Evolutionary conservation across 768 basidiomycete species (phyloP).

Genomic region (Naematelia encephala): DNA sequence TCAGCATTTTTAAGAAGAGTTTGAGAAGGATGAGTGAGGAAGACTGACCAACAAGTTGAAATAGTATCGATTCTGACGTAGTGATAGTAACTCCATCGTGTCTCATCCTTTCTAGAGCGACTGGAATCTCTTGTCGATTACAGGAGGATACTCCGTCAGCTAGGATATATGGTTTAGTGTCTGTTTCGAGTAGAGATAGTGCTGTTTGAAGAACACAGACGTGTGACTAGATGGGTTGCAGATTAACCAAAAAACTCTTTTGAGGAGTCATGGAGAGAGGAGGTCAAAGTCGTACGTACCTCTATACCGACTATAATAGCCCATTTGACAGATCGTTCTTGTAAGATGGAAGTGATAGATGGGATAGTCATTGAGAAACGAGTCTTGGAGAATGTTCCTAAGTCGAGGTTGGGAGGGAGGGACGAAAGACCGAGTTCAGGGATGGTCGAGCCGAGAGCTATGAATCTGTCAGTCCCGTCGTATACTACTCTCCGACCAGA

Average conservation of each 20-base stretch:
- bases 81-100: conserved; percentile 65
- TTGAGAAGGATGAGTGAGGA: conserved; percentile 14
- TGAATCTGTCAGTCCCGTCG: no score
- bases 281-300: conserved; percentile 53
- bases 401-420: conserved; percentile 48
- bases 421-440: conserved; percentile 56
- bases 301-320: conserved; percentile 85
- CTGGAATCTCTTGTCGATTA: conserved; percentile 72
- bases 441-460: conserved; percentile 68
- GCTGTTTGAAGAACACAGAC: conserved; percentile 84
- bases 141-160: conserved; percentile 82
- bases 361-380: conserved; percentile 80
- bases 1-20: conserved; percentile 10
- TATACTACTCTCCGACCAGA: no score
- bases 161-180: conserved; percentile 61
- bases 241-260: neutral
- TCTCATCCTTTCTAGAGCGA: conserved; percentile 59
- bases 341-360: conserved; percentile 60
- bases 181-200: conserved; percentile 58
- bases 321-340: conserved; percentile 56
- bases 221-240: conserved; percentile 63
- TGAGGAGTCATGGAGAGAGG: neutral
- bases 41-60: conserved; percentile 65
- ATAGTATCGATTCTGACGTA: conserved; percentile 76
- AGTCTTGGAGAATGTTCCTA: conserved; percentile 62